Evolutionary conservation across 495 filamentous ascomycete species (phyloP).

Genomic region (Podospora didyma): DNA sequence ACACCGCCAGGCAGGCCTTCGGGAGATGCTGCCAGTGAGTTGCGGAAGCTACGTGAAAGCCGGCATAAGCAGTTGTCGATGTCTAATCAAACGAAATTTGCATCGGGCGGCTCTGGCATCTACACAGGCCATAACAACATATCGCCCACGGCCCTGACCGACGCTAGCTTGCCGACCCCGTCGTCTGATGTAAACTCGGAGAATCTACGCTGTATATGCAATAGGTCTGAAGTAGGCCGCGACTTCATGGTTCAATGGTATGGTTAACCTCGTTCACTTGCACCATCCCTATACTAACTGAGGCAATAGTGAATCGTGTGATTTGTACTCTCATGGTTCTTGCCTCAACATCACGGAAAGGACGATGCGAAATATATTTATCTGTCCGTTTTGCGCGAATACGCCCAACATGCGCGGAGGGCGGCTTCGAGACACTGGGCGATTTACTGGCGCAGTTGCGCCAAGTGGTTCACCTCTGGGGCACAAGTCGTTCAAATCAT

Average conservation of each 20-base stretch:
- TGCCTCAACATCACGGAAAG: constrained; percentile 70
- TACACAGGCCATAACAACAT: constrained; percentile 19
- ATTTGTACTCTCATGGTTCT: constrained; percentile 75
- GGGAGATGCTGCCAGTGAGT: constrained; percentile 53
- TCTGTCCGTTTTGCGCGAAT: constrained; percentile 76
- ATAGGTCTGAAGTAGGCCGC: constrained; percentile 35
- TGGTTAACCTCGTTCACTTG: constrained; percentile 7
- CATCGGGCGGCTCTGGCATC: constrained; percentile 8
- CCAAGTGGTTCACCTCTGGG: constrained; percentile 10
- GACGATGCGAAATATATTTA: constrained; percentile 66
- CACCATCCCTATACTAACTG: background rate
- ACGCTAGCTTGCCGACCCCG: constrained; percentile 63
- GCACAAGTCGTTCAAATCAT: constrained; percentile 61
- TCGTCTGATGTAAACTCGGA: constrained; percentile 55
- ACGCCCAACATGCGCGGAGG: constrained; percentile 66
- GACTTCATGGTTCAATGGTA: constrained; percentile 85
- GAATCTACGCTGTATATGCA: constrained; percentile 71
- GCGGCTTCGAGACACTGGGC: constrained; percentile 54
- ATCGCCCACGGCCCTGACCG: constrained; percentile 67
- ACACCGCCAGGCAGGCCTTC: constrained; percentile 25
- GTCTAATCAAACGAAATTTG: constrained; percentile 25
- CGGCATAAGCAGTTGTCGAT: constrained; percentile 49
- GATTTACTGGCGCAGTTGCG: constrained; percentile 19
- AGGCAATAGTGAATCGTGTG: constrained; percentile 69
- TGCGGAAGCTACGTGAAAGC: constrained; percentile 68